Evolutionary conservation across 345 rosid genomes (phyloP), one percentile per base, ranked within the genome.

Genomic region (Arabidopsis thaliana): DNA sequence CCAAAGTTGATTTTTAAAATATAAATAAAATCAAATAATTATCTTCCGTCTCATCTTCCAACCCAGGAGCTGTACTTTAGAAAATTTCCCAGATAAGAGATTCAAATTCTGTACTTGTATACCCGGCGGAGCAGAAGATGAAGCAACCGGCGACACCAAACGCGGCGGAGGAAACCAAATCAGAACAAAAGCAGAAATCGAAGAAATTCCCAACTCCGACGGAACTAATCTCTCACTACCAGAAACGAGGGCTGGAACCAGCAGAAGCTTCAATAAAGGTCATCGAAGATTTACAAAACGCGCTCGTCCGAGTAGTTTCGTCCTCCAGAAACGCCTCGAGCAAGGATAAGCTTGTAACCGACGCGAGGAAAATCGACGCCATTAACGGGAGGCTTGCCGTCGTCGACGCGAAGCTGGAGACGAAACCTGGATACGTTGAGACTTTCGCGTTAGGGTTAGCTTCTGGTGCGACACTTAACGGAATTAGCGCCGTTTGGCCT

Each of bases 271-370:
- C 97, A 40, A 36, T 87, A 72, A 89, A 88, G 69, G 97, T 87
- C 46, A 89, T 93, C 53, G 96, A 91, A 68, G 97, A 93, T 75
- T 90, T 91, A 42, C 98, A 93, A 80, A 87, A 82, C 52, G 85
- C 87, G 16, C 85, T 91, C 28, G 75, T 86, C 70, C 84, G 87
- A 52, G 82, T 85, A 62, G 60, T 85, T 53, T 82, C 91, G 24
- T 81, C 89, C 4, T 80, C 91, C 45, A 83, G 65, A 59, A 82
- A 65, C 80, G 59, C 70, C 59, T 62, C 77, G 53, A 79, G 55
- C 78, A 79, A 83, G 69, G 88, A 85, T 72, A 85, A 80, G 81
- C 51, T 72, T 59, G 12, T 79, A 2, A 73, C 78, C 5, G 92
- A 89, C 62, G 64, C 83, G 1, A 87, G 89, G 53, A 93, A 85